A percentile compares a stretch with the other conserved stretches of the same genome.
phyloP scores from a whole-genome alignment of 2,329 filamentous ascomycete genomes.

The Beauveria sp. region DNA sequence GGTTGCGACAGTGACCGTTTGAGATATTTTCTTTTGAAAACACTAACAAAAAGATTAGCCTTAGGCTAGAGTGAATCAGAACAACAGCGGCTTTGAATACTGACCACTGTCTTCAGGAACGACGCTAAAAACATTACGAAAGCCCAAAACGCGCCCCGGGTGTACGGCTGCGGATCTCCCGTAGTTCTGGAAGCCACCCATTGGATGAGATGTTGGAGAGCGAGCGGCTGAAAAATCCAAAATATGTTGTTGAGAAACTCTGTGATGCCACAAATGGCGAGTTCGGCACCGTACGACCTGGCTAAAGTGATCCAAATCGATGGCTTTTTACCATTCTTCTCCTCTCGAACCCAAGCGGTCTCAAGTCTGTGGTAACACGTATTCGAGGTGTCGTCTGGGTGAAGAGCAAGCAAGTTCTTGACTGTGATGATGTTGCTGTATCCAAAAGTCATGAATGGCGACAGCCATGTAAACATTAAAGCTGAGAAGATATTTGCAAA shows the following conservation, averaged over 20 bases:
- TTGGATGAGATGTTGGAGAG: slow-evolving; percentile 11
- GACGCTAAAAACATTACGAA: slow-evolving; percentile 40
- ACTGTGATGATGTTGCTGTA: slow-evolving; percentile 10
- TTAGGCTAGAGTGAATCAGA: slow-evolving; percentile 7
- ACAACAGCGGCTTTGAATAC: slow-evolving; percentile 8
- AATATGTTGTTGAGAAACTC: slow-evolving; percentile 10
- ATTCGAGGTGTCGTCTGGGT: slow-evolving; percentile 11
- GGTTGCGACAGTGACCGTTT: slow-evolving; percentile 53
- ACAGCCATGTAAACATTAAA: slow-evolving; percentile 12
- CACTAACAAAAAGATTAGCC: slow-evolving; percentile 32
- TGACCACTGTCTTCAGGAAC: slow-evolving; percentile 64
- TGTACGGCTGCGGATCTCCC: slow-evolving; percentile 10
- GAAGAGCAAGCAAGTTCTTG: slow-evolving; percentile 11
- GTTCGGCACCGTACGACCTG: slow-evolving; percentile 10
- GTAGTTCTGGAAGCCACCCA: slow-evolving; percentile 11
- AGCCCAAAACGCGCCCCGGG: slow-evolving; percentile 8
- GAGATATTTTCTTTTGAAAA: slow-evolving; percentile 1
- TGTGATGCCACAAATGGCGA: slow-evolving; percentile 10
- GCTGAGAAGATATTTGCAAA: slow-evolving; percentile 10
- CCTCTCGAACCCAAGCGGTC: slow-evolving; percentile 8
- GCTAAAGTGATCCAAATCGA: slow-evolving; percentile 10
- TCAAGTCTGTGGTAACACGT: slow-evolving; percentile 10
- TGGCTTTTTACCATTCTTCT: slow-evolving; percentile 10
- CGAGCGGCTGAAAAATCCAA: slow-evolving; percentile 10
- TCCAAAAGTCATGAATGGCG: slow-evolving; percentile 12